Evolutionary conservation across 768 basidiomycete genomes (phyloP).

Genomic region (Agrocybe chaxingu): DNA sequence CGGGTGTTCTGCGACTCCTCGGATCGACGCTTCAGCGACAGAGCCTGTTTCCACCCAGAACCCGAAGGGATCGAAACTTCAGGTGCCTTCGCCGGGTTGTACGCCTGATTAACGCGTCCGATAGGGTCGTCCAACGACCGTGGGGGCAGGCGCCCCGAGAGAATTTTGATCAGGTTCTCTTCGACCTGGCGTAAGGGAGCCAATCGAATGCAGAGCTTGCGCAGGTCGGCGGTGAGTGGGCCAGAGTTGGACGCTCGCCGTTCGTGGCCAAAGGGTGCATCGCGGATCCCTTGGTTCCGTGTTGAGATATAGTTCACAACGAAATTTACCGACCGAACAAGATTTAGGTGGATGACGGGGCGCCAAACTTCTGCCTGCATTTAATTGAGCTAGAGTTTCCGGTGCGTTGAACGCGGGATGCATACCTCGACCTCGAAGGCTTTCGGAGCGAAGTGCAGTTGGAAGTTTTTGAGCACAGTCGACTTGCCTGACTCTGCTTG

Average conservation of each 20-base stretch:
- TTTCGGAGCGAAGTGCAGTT: constrained; percentile 56
- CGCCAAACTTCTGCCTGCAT: constrained; percentile 52
- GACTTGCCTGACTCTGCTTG: constrained; percentile 71
- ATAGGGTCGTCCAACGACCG: constrained; percentile 7
- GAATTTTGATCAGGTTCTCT: constrained; percentile 39
- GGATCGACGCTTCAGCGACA: constrained; percentile 31
- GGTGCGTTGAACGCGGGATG: constrained; percentile 1
- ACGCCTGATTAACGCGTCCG: constrained; percentile 12
- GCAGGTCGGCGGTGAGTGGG: constrained; percentile 32
- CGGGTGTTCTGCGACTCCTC: constrained; percentile 12
- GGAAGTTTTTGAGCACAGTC: constrained; percentile 64
- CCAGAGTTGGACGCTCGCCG: constrained; percentile 16
- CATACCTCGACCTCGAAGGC: constrained; percentile 54
- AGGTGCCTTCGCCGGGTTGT: constrained; percentile 39
- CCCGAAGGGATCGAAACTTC: constrained; percentile 47
- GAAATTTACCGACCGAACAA: constrained; percentile 51
- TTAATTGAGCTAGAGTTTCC: background rate
- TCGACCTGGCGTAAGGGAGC: constrained; percentile 57
- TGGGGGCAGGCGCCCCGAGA: constrained; percentile 29
- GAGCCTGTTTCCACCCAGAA: constrained; percentile 46
- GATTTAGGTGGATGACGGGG: constrained; percentile 65
- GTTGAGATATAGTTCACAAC: constrained; percentile 29
- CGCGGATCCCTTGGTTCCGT: constrained; percentile 14
- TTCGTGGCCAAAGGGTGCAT: constrained; percentile 14
- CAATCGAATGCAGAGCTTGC: constrained; percentile 45